Evolutionary conservation across 2,329 filamentous ascomycete species (phyloP).

Genomic region (Fusarium scirpi): DNA sequence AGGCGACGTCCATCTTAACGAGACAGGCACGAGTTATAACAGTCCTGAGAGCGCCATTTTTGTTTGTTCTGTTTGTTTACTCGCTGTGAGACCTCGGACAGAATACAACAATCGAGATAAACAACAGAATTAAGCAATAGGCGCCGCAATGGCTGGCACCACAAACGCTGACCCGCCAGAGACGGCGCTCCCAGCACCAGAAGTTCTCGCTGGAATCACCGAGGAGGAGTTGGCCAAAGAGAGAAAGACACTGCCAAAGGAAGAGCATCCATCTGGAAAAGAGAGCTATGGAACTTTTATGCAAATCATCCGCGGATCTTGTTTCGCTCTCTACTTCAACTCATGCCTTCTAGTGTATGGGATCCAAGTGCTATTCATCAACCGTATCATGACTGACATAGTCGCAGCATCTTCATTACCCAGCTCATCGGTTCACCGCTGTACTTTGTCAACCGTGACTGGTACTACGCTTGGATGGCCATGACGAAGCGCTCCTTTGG

Average conservation of each 20-base stretch:
- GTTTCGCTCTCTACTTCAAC: constrained; percentile 65
- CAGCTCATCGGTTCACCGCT: constrained; percentile 82
- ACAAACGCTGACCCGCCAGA: constrained; percentile 42
- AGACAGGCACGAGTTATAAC: constrained; percentile 35
- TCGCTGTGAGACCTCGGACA: constrained; percentile 10
- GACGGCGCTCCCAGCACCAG: constrained; percentile 48
- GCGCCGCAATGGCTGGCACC: constrained; percentile 44
- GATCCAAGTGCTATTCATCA: constrained; percentile 44
- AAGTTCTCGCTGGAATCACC: constrained; percentile 43
- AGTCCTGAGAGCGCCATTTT: constrained; percentile 7
- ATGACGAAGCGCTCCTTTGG: constrained; percentile 88
- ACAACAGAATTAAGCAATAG: constrained; percentile 2
- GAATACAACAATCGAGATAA: constrained; percentile 1
- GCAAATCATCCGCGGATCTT: constrained; percentile 65
- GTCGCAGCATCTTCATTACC: constrained; percentile 71
- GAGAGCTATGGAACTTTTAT: constrained; percentile 63
- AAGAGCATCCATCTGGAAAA: constrained; percentile 66
- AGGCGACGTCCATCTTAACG: not conserved
- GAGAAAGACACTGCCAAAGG: constrained; percentile 12
- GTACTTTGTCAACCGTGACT: constrained; percentile 79
- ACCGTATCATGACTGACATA: constrained; percentile 18
- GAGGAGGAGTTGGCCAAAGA: constrained; percentile 30
- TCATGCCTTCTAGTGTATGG: constrained; percentile 65
- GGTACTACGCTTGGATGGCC: constrained; percentile 89
- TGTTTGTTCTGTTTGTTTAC: not conserved